Evolutionary conservation across 2,329 filamentous ascomycete species (phyloP), one percentile per base, ranked within the genome.

Genomic region (Colletotrichum higginsianum): DNA sequence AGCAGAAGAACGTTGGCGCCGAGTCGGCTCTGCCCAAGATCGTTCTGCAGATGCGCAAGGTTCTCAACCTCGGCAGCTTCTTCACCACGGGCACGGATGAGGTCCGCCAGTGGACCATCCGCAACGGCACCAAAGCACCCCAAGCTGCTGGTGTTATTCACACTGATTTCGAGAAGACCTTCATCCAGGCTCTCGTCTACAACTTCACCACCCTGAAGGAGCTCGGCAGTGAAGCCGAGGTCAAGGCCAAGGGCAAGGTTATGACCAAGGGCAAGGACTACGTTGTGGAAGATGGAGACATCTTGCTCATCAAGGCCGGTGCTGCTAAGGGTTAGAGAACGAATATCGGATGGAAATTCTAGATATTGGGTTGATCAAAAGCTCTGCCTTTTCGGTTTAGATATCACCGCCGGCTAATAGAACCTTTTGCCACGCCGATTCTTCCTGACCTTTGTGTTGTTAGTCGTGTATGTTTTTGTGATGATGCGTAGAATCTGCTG

Each of bases 181-280:
- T 99, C 82, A 99, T 99, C 78, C 97, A 99, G 85, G 93, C 89
- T 74, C 89, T 99, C 75, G 95, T 98, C 40, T 98, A 97, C 86
- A 98, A 98, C 86, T 99, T 91, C 84, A 87, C 81, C 35, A 85
- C 88, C 2, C 86, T 99, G 65, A 94, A 92, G 85, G 96, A 98
- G 84, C 86, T 93, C 60, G 96, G 96, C 63, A 94, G 97, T 75
- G 96, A 99, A 86, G 87, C 91, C 30, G 90, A 93, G 76, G 93
- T 98, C 76, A 97, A 95, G 88, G 90, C 96, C 35, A 96, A 96
- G 84, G 96, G 96, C 78, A 99, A 99, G 88, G 84, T 99, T 76
- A 94, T 98, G 92, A 98, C 96, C 71, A 99, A 99, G 89, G 96
- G 96, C 80, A 98, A 98, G 87, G 96, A 98, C 62, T 98, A 99